Conservation (phyloP, 108 stramenopile species). For the Nitzschia sp. region DNA sequence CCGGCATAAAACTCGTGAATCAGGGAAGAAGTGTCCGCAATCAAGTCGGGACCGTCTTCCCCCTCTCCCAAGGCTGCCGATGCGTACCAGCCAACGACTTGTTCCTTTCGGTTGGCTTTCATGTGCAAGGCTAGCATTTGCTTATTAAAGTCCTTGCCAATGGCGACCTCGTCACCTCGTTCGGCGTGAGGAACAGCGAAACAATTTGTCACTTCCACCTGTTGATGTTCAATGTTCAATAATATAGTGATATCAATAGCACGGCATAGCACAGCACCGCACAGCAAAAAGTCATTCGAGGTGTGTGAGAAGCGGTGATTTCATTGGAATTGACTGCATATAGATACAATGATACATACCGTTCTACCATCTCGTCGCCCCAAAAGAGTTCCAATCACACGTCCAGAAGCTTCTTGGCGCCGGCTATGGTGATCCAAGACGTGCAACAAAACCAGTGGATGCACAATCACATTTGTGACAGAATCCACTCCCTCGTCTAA, state of each 20-base stretch:
- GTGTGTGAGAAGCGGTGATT: not conserved
- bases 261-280: too few relatives aligned
- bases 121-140: conserved; percentile 81
- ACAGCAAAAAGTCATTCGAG: not conserved
- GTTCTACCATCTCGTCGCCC: conserved; percentile 67
- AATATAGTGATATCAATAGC: too few relatives aligned
- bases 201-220: conserved; percentile 92
- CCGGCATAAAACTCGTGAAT: conserved; percentile 96
- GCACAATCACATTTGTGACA: conserved; percentile 64
- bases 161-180: conserved; percentile 91
- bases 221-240: not conserved
- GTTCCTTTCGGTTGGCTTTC: conserved; percentile 83
- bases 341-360: conserved; percentile 24
- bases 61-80: conserved; percentile 56
- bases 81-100: conserved; percentile 97
- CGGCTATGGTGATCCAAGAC: conserved; percentile 86
- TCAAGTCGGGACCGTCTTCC: conserved; percentile 40
- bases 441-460: conserved; percentile 82
- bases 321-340: not conserved
- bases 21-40: conserved; percentile 89
- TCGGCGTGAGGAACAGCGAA: conserved; percentile 96
- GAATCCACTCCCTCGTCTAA: conserved; percentile 38
- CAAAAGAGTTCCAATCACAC: conserved; percentile 84
- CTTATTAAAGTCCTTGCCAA: conserved; percentile 95
- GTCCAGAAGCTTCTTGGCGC: conserved; percentile 70